Conservation (phyloP, 1,284 basidiomycete genomes). For the Ceratobasidium sp. region DNA sequence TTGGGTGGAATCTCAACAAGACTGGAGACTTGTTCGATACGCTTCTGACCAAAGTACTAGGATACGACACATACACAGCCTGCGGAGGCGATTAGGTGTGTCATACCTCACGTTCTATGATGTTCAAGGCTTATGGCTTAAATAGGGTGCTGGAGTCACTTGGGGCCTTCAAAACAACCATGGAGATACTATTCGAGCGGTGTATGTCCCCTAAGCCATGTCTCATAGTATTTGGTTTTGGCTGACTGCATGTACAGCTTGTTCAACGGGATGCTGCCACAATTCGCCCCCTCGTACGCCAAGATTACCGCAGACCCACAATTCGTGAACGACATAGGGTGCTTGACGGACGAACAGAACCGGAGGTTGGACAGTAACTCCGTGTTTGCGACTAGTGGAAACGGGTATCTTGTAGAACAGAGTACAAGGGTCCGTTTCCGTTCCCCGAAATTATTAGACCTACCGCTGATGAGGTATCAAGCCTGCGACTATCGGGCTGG, state of each 20-base stretch:
- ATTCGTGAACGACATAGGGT: slow-evolving; percentile 6
- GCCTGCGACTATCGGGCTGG: slow-evolving; percentile 41
- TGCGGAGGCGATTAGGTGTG: slow-evolving; percentile 38
- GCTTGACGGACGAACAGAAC: background rate
- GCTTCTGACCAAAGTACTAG: slow-evolving; percentile 36
- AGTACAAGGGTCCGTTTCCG: slow-evolving; percentile 20
- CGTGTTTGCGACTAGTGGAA: background rate
- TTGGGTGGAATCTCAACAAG: slow-evolving; percentile 34
- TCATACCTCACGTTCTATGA: background rate
- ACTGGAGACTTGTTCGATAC: slow-evolving; percentile 39
- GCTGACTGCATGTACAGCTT: background rate
- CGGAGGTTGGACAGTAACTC: background rate
- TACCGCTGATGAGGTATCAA: background rate
- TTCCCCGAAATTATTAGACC: background rate
- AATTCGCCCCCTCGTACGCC: background rate
- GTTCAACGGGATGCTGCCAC: slow-evolving; percentile 37
- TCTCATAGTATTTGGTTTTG: background rate
- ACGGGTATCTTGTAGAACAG: slow-evolving; percentile 37
- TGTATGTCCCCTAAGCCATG: background rate
- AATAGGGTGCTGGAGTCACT: slow-evolving; percentile 31
- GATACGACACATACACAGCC: slow-evolving; percentile 34
- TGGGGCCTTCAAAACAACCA: slow-evolving; percentile 38
- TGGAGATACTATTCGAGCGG: slow-evolving; percentile 1
- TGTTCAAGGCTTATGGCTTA: background rate
- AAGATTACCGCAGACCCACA: background rate